These are phyloP conservation scores for Ophiostoma populinum DNA, from an alignment of 2,329 filamentous ascomycete genomes.

Conservation along the genomic window DNA sequence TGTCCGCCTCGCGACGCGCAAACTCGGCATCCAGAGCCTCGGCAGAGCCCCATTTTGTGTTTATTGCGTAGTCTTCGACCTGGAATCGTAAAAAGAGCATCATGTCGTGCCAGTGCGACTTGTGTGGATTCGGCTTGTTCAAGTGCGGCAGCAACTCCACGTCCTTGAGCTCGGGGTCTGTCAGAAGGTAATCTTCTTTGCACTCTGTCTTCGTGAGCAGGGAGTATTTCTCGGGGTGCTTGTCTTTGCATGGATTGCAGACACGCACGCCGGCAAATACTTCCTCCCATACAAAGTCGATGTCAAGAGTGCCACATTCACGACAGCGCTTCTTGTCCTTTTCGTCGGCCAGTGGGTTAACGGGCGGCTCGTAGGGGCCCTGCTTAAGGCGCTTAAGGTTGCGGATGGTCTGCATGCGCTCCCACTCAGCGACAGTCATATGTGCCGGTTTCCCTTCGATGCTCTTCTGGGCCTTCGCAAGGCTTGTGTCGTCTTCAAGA, in stretches of 20 bases:
- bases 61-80: conserved; percentile 85
- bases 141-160: conserved; percentile 73
- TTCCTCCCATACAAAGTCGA: conserved; percentile 92
- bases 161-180: conserved; percentile 86
- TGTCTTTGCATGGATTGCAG: conserved; percentile 77
- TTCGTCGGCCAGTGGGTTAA: conserved; percentile 54
- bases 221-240: conserved; percentile 79
- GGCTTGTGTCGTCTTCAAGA: too few relatives aligned
- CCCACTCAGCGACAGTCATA: conserved; percentile 88
- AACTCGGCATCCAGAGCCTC: conserved; percentile 83
- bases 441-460: conserved; percentile 67
- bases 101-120: conserved; percentile 95
- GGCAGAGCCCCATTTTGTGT: conserved; percentile 75
- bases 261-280: conserved; percentile 58
- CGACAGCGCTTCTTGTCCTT: conserved; percentile 55
- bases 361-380: conserved; percentile 74
- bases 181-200: conserved; percentile 85
- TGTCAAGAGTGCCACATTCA: conserved; percentile 70
- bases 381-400: conserved; percentile 55
- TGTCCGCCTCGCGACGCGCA: conserved; percentile 57
- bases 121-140: conserved; percentile 83
- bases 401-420: conserved; percentile 58
- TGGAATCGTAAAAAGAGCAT: conserved; percentile 90
- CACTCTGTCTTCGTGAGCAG: conserved; percentile 94
- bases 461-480: too few relatives aligned